Conservation (phyloP, 2,329 filamentous ascomycete species). For the Trichoderma atrobrunneum region DNA sequence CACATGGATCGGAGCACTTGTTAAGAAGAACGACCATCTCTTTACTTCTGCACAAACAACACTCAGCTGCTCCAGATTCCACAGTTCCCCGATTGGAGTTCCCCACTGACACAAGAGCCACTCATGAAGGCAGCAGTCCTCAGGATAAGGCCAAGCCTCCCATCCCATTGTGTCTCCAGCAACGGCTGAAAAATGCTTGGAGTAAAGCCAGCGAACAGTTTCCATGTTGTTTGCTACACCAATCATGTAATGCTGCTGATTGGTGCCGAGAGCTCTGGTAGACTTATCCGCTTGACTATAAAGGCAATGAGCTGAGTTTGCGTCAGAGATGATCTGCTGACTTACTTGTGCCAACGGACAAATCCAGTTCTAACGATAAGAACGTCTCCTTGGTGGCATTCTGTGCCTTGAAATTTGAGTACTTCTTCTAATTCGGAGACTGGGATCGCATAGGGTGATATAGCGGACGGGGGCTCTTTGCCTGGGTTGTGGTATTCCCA, state of each 20-base stretch:
- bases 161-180: background rate
- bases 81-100: background rate
- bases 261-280: background rate
- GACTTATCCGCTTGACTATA: background rate
- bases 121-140: background rate
- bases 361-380: background rate
- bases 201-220: background rate
- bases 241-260: background rate
- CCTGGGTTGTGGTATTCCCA: background rate
- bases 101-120: slow-evolving; percentile 1
- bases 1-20: background rate
- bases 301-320: background rate
- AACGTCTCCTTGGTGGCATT: background rate
- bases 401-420: background rate
- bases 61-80: background rate
- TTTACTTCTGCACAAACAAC: background rate
- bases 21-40: background rate
- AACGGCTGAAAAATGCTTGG: background rate
- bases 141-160: background rate
- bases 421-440: background rate
- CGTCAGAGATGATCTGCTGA: background rate
- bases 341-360: background rate
- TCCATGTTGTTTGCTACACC: background rate
- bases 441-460: background rate
- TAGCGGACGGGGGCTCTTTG: background rate